Base-by-base conservation (phyloP, 306 rosid genomes). In the Trichosanthes cucumerina region DNA sequence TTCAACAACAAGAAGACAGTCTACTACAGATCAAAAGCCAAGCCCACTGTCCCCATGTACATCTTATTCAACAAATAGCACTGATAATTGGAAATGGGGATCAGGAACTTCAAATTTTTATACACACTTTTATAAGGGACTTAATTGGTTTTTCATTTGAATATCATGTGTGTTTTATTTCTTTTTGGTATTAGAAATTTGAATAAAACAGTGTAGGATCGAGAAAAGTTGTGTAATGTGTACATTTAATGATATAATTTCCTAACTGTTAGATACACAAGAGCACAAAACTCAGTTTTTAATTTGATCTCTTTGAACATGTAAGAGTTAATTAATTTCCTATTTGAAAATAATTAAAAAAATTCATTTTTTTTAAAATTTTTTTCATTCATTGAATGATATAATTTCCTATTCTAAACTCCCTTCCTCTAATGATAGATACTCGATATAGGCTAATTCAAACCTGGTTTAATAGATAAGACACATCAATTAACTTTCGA, bases 41-140 rank as follows among this genome's bases (percentile, higher is more conserved):
- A 85, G 80, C 81, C 86, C 66, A 89, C 96, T 0, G 50, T 88
- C n/a, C 99, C 99, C 24, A 86, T 87, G 85, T 92, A 85, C 86
- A 41, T 84, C 46, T 78, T 89, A 71, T 46, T 84, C 33, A 82
- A 82, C 34, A 78, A 38, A 66, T 38, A 15, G 41, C 9, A 7
- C 7, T 31, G 4, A 62, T 62, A 11, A 15, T 26, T 11, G 36
- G 15, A 60, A 6, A 10, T 13, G 68, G 68, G 56, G n/a, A n/a
- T n/a, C n/a, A 50, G 9, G 0, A 31, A 0, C 9, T 60, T 15
- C 5, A 28, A 14, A 10, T 12, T 28, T 4, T 56, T 56, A 21
- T 50, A 46, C 58, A 53, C 19, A 47, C 16, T 47, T 7, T 53
- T 50, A 50, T 6, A 50, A 50, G 6, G 1, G 54, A 49, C 21